Base-by-base conservation (phyloP, 768 basidiomycete species). In the Kwoniella heveanensis region DNA sequence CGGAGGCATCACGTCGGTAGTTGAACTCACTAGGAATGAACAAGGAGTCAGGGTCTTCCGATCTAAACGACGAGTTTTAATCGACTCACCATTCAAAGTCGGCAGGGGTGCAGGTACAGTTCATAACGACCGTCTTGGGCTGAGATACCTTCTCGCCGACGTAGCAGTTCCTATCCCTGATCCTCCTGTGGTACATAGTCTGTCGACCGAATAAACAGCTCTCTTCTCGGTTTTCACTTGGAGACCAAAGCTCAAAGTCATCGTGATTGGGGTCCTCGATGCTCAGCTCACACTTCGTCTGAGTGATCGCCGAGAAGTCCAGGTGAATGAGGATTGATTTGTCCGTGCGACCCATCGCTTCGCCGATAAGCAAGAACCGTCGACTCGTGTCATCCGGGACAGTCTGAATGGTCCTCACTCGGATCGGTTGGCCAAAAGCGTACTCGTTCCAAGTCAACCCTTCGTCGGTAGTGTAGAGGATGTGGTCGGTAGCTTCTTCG, bases 241-340 rank as follows among this genome's bases (percentile, higher is more conserved):
- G 96, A 76, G 90, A 92, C 96, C 96, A 98, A 1, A 96, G 81
- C 77, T 98, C 94, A 76, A 98, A 98, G 81, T 99, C 96, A 74
- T 97, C 94, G 39, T 88, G 82, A 19, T 84, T 84, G 7, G 93
- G 88, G 72, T 96, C 82, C 0, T 92, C 85, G 4, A 85, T 54
- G 63, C 84, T 85, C 50, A 94, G 81, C 0, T 83, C 80, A 79
- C 95, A 99, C 82, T 88, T 82, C 68, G 83, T 84, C 59, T 80
- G 82, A 0, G 90, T 92, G 74, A 98, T 81, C 2, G 88, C 81
- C 1, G 88, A 84, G 68, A 98, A 97, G 81, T 99, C 96, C 49
- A 99, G 78, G 69, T 99, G 92, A 0, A 96, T 83, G 1, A 88
- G 87, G 10, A 92, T 84, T 1, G 86, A 83, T 3, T 82, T 77